Evolutionary conservation across 257 asterid species (phyloP).

Genomic region (Anisodus tanguticus): DNA sequence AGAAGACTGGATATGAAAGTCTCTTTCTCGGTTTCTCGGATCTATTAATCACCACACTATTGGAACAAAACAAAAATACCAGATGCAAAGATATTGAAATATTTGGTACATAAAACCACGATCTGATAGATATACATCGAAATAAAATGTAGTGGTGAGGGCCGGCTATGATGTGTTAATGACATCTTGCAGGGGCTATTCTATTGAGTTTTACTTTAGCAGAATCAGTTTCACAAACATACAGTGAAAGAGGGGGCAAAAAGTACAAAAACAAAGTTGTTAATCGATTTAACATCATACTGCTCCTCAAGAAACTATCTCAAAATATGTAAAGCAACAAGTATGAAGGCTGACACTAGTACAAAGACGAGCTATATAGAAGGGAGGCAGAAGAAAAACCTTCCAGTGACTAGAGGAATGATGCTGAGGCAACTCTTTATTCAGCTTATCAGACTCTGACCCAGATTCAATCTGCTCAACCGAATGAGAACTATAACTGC

Average conservation of each 20-base stretch:
- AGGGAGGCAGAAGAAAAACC: slow-evolving; percentile 36
- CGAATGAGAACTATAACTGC: slow-evolving; percentile 62
- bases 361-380: not conserved
- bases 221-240: slow-evolving; percentile 12
- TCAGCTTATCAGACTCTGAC: slow-evolving; percentile 52
- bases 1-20: too few relatives aligned
- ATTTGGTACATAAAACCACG: too few relatives aligned
- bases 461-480: slow-evolving; percentile 55
- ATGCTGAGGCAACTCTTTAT: slow-evolving; percentile 39
- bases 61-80: too few relatives aligned
- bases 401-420: slow-evolving; percentile 40
- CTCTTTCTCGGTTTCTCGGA: too few relatives aligned
- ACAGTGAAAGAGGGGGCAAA: not conserved
- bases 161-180: not conserved
- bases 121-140: too few relatives aligned
- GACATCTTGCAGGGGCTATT: not conserved
- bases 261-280: not conserved
- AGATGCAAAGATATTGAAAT: too few relatives aligned
- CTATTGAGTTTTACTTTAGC: not conserved
- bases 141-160: not conserved
- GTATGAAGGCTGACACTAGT: not conserved
- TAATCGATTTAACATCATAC: too few relatives aligned
- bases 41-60: too few relatives aligned
- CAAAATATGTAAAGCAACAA: not conserved
- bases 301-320: too few relatives aligned